Evolutionary conservation across 2,329 filamentous ascomycete genomes (phyloP), one percentile per base, ranked within the genome.

Genomic region (Apiospora aurea): DNA sequence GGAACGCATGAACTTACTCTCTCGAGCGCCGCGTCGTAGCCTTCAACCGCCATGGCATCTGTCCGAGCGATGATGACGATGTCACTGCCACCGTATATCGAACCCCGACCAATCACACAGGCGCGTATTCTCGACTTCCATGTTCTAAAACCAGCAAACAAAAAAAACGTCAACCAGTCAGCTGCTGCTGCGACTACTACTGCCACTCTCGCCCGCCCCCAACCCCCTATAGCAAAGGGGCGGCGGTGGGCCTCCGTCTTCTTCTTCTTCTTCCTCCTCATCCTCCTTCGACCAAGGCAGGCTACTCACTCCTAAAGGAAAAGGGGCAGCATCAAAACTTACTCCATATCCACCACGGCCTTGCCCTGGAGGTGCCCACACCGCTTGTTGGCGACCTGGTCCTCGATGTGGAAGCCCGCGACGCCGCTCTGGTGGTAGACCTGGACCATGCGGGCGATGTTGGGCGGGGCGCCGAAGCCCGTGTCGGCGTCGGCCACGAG

Each of bases 401-500:
- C 81, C 73, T 82, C 81, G 70, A 80, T 76, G 74, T 80, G 79
- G 71, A 80, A 74, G 7, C 75, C 79, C 34, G 79, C 79, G 4
- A 81, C 76, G 24, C 79, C 79, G 61, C 76, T 75, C 13, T 76
- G 77, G 57, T 76, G 74, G 73, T 81, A 81, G 72, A 75, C 75
- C 73, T 78, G 75, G 11, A 79, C 77, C 3, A 88, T 88, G 38
- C 87, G 85, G 1, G 86, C 84, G 49, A 90, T 85, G 83, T 86
- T 87, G 43, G 85, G 80, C 3, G 86, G 85, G 24, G 84, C 84
- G 34, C 87, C 89, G 78, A 88, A 90, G 53, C 88, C 88, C 0
- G 88, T 90, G 78, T 90, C 88, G 43, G 87, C 87, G 77, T 91
- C 89, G 11, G 88, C 90, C 75, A 92, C 91, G 26, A 93, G 78